These are phyloP conservation scores for Boletus rubescentipes DNA, from an alignment of 768 basidiomycete genomes.

Conservation along the genomic window DNA sequence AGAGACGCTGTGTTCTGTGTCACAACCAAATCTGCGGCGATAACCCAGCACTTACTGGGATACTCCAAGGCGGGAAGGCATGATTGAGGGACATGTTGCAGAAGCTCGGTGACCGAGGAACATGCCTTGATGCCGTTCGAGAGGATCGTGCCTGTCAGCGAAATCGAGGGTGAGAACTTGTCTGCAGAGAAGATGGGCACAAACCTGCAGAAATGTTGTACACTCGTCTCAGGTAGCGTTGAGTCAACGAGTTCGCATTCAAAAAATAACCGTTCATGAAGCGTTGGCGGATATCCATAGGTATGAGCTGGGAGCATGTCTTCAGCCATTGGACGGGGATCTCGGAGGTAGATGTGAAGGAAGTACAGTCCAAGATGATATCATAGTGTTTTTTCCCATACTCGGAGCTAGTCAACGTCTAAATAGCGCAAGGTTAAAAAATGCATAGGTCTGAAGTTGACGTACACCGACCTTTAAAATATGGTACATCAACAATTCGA, in stretches of 20 bases:
- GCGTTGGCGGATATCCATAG: constrained; percentile 63
- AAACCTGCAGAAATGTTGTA: constrained; percentile 65
- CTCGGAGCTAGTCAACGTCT: constrained; percentile 53
- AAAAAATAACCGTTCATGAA: constrained; percentile 64
- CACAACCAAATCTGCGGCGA: constrained; percentile 2
- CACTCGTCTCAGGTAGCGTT: constrained; percentile 72
- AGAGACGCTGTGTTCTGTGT: constrained; percentile 46
- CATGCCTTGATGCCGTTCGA: constrained; percentile 56
- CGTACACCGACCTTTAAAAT: constrained; percentile 60
- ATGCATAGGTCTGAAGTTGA: not conserved
- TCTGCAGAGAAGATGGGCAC: constrained; percentile 9
- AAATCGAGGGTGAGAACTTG: not conserved
- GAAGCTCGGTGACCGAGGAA: constrained; percentile 61
- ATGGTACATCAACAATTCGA: constrained; percentile 75
- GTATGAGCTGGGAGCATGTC: constrained; percentile 72
- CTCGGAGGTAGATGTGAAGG: constrained; percentile 71
- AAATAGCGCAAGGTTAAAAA: constrained; percentile 1
- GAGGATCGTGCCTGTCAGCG: constrained; percentile 46
- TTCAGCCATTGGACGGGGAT: constrained; percentile 81
- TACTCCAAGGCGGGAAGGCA: constrained; percentile 48
- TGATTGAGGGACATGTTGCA: constrained; percentile 51
- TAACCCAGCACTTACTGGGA: constrained; percentile 46
- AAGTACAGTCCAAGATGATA: constrained; percentile 79
- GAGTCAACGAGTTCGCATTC: constrained; percentile 69
- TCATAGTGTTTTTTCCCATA: constrained; percentile 58